A percentile compares a stretch with the other conserved stretches of the same genome.
phyloP scores from a whole-genome alignment of 2,329 filamentous ascomycete genomes.

The Immersiporthe knoxdaviesiana region DNA sequence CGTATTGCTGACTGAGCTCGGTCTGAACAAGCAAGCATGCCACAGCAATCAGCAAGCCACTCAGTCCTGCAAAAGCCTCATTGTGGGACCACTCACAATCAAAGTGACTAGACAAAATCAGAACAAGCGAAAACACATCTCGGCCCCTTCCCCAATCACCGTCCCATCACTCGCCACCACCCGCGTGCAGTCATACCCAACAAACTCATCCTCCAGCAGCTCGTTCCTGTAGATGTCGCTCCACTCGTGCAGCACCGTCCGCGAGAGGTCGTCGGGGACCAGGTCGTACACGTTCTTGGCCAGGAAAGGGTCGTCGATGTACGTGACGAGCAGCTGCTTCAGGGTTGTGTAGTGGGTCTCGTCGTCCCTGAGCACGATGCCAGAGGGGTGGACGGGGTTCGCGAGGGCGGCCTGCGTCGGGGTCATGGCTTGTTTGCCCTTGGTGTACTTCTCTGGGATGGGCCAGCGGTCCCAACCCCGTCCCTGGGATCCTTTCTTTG shows the following conservation, averaged over 20 bases:
- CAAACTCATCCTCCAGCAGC: background rate
- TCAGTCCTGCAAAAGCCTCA: background rate
- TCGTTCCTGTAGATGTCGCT: conserved; percentile 1
- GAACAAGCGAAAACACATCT: background rate
- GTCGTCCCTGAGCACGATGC: background rate
- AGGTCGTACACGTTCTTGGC: background rate
- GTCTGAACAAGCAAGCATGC: background rate
- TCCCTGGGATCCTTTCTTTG: background rate
- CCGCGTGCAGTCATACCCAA: background rate
- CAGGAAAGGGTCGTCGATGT: background rate
- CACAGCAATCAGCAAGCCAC: background rate
- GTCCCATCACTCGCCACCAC: background rate
- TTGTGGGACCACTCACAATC: background rate
- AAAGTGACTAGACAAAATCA: background rate
- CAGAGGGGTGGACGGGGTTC: background rate
- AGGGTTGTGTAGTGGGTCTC: conserved; percentile 12
- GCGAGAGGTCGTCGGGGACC: background rate
- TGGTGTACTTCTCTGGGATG: background rate
- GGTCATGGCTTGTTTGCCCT: background rate
- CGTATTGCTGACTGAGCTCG: background rate
- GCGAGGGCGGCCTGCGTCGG: background rate
- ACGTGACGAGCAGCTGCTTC: background rate
- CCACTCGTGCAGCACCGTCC: background rate
- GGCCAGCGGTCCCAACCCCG: background rate
- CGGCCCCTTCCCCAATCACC: background rate